Conservation (phyloP, 352 stramenopile species). For the Phytopythium montanum region DNA sequence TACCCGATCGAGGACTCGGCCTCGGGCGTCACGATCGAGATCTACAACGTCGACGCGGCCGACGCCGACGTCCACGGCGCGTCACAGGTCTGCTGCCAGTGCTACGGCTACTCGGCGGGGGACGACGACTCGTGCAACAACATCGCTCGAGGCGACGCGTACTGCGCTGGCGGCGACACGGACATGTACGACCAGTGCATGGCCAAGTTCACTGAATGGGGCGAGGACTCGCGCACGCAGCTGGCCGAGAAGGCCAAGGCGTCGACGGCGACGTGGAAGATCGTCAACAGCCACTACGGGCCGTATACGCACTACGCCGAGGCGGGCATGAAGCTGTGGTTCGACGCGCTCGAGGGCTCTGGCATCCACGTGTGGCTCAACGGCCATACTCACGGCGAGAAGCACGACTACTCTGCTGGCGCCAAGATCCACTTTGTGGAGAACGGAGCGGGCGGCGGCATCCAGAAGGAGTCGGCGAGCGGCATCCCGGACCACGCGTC, state of each 20-base stretch:
- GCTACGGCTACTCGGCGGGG: conserved; percentile 65
- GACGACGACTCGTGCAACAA: conserved; percentile 52
- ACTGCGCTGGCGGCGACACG: conserved; percentile 52
- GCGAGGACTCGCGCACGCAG: conserved; percentile 63
- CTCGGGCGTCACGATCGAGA: conserved; percentile 52
- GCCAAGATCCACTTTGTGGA: conserved; percentile 62
- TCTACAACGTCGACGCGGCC: conserved; percentile 74
- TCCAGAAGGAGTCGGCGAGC: conserved; percentile 74
- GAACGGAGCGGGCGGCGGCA: conserved; percentile 76
- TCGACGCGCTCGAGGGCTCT: conserved; percentile 38
- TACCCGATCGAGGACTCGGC: conserved; percentile 39
- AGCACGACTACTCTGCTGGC: conserved; percentile 56
- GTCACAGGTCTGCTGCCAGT: conserved; percentile 80
- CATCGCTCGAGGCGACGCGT: conserved; percentile 37
- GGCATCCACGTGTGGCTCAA: conserved; percentile 70
- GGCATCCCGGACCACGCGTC: conserved; percentile 51
- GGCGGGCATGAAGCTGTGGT: conserved; percentile 56
- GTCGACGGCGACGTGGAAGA: conserved; percentile 80
- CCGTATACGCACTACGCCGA: conserved; percentile 71
- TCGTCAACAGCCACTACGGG: conserved; percentile 84
- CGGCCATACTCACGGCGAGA: conserved; percentile 66
- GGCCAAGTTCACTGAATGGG: conserved; percentile 60
- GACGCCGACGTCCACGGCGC: conserved; percentile 59
- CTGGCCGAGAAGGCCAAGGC: conserved; percentile 40
- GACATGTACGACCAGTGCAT: conserved; percentile 60